Conservation (phyloP, 345 rosid species). For the Citrus reticulata region DNA sequence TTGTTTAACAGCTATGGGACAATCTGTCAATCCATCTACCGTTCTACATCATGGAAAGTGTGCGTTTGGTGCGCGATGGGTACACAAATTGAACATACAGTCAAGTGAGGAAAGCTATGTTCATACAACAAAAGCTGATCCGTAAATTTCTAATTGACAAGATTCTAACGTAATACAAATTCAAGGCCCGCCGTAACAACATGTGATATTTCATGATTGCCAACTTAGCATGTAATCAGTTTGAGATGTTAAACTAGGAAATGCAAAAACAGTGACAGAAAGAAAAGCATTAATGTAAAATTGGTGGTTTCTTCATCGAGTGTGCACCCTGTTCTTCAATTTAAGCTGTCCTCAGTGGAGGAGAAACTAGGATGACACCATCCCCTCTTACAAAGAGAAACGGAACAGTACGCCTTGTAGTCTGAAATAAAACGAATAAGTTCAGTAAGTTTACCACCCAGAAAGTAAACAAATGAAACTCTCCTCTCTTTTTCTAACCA, state of each 20-base stretch:
- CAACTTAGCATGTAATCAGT: not conserved
- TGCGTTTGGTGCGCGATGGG: not conserved
- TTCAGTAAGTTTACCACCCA: not conserved
- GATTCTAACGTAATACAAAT: not conserved
- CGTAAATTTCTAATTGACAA: not conserved
- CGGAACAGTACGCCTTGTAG: slow-evolving; percentile 75
- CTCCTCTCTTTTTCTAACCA: not conserved
- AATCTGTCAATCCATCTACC: too few relatives aligned
- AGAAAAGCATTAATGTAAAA: not conserved
- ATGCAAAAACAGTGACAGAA: not conserved
- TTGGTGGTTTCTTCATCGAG: not conserved
- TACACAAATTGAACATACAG: not conserved
- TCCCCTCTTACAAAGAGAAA: slow-evolving; percentile 98
- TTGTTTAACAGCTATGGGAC: too few relatives aligned
- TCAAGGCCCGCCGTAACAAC: not conserved
- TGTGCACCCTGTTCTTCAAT: not conserved
- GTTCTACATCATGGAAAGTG: too few relatives aligned
- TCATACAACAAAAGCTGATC: not conserved
- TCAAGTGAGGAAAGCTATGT: not conserved
- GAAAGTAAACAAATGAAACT: not conserved
- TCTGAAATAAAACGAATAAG: slow-evolving; percentile 41
- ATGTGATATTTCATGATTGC: not conserved
- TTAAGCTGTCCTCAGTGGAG: slow-evolving; percentile 89
- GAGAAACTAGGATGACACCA: slow-evolving; percentile 97
- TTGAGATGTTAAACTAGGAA: not conserved